These are phyloP conservation scores for Colletotrichum sp. DNA, from an alignment of 2,329 filamentous ascomycete species.

Conservation along the genomic window DNA sequence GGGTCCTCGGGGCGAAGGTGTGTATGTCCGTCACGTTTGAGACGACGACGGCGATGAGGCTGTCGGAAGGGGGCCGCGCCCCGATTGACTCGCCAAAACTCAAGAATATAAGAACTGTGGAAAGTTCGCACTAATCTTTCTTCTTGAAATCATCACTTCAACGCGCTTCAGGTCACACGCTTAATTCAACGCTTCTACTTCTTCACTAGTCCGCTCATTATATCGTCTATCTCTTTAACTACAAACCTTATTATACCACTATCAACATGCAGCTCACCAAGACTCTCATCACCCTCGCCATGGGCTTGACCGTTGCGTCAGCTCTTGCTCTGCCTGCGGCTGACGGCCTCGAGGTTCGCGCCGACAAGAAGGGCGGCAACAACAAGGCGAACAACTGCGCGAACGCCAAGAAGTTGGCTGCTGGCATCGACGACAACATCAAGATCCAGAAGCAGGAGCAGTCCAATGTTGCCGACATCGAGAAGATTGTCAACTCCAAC, in stretches of 20 bases:
- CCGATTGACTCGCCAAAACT: not conserved
- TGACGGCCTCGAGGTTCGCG: not conserved
- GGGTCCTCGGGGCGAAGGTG: not conserved
- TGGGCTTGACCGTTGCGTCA: not conserved
- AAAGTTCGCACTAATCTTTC: not conserved
- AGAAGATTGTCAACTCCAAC: conserved; percentile 14
- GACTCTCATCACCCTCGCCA: not conserved
- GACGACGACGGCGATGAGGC: not conserved
- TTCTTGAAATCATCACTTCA: accelerated
- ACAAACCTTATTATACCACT: not conserved
- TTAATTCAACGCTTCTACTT: not conserved
- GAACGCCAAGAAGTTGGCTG: conserved; percentile 23
- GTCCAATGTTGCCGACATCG: conserved; percentile 1
- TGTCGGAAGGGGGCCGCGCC: not conserved
- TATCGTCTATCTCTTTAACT: not conserved
- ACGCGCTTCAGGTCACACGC: not conserved
- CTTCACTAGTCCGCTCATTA: not conserved
- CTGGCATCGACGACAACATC: conserved; percentile 28
- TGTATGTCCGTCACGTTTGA: not conserved
- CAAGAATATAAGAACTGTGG: not conserved
- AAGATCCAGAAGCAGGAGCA: conserved; percentile 26
- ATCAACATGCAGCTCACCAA: conserved; percentile 6
- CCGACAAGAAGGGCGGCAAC: not conserved
- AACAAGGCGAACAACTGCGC: conserved; percentile 9
- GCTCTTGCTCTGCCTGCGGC: not conserved